Evolutionary conservation across 345 rosid genomes (phyloP), one percentile per base, ranked within the genome.

Genomic region (Eutrema heterophyllum): DNA sequence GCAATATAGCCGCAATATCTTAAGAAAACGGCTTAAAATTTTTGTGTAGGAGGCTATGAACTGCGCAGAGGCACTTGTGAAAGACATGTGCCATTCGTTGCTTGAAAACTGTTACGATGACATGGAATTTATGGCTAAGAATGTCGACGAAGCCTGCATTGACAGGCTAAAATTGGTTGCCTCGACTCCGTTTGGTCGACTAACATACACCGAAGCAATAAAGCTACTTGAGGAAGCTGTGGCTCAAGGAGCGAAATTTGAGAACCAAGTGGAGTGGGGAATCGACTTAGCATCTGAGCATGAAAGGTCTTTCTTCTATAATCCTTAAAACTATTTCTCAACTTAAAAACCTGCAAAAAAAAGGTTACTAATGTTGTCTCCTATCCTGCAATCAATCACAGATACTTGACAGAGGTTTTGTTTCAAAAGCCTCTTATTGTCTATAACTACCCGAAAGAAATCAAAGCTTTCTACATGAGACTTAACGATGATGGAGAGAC

Each of bases 221-320:
- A 78, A 81, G 40, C 58, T 89, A 35, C 81, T 94, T 18, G 83
- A 81, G 74, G 86, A 81, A 44, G 93, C 98, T 39, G 88, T 89
- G 38, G 82, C 72, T 72, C 74, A 77, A 48, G 97, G 98, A 38
- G 88, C 87, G 78, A 65, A 84, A 62, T 91, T 91, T 76, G 97
- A 88, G 62, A 94, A 91, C 68, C 57, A 51, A 0, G 98, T 94
- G 74, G 92, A 88, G 60, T 91, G 97, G 97, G 98, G 97, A 14
- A 82, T 94, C 57, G 98, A 94, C 79, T 78, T 94, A 67, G 95
- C 98, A 51, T 91, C 98, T 2, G 98, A 94, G 83, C 98, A 94
- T 73, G 98, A 91, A 83, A 91, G 96, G 97, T 91, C 67, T 50
- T 43, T 29, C 69, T 54, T 51, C 44, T 32, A 43, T 15, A 53